Percentiles rank a stretch among this genome's conserved stretches.
These are phyloP conservation scores for Tetrahymena thermophila DNA, from an alignment of 73 alveolate species.

Conservation along the genomic window DNA sequence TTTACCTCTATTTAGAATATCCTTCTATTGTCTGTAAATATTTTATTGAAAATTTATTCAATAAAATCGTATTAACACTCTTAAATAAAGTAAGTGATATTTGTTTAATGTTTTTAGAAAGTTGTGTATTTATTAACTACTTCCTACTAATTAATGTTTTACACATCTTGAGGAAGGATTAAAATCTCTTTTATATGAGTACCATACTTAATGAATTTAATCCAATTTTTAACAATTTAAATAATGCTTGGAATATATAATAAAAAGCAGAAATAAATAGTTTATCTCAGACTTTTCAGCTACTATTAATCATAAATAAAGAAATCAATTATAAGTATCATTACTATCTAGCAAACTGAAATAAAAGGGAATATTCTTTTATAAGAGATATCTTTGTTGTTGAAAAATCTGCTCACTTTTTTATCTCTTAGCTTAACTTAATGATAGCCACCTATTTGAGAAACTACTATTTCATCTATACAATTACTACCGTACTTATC, in stretches of 20 bases:
- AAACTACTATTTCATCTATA: neutral
- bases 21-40: neutral
- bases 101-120: neutral
- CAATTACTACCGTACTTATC: neutral
- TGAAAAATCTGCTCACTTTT: neutral
- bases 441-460: neutral
- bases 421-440: neutral
- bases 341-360: neutral
- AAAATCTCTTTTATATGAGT: neutral
- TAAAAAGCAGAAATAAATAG: neutral
- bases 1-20: neutral
- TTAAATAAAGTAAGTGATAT: neutral
- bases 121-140: neutral
- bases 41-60: neutral
- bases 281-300: neutral
- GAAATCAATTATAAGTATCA: neutral
- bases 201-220: neutral
- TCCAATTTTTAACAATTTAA: neutral
- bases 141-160: neutral
- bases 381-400: neutral
- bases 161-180: neutral
- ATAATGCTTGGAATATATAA: neutral
- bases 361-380: neutral
- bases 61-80: neutral
- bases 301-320: neutral